Evolutionary conservation across 2,329 filamentous ascomycete genomes (phyloP), one percentile per base, ranked within the genome.

Genomic region (Fusarium papillatum): DNA sequence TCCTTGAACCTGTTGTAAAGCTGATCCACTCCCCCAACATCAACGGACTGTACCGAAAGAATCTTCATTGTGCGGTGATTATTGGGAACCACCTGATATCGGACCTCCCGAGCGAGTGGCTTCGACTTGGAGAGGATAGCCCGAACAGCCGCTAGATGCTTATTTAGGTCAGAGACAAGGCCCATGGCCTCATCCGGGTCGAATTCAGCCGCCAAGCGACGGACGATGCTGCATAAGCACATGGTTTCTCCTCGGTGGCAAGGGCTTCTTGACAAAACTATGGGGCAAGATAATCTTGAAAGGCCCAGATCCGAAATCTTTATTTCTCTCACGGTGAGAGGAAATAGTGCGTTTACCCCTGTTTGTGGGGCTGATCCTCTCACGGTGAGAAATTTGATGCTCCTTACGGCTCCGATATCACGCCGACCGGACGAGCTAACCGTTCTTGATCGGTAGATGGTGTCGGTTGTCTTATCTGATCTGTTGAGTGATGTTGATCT

Each of bases 31-130:
- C 46, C 69, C 1, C 61, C 34, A 2, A 71, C 64, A 24, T 80
- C 76, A 7, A 78, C 63, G 0, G 76, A 66, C 2, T 72, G 74
- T 0, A 81, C 68, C 3, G 76, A 76, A 5, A 82, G n/a, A 0
- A 80, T 81, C 70, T 82, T 84, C 39, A 68, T 76, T 1, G 81
- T 83, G 4, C 81, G 79, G 59, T 82, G 79, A 34, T 81, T 83
- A 60, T 75, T 82, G 0, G 81, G 77, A 14, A 77, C 76, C 50
- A 84, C 74, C 57, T 78, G 79, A 64, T 81, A 84, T 7, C 79
- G 79, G 16, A 82, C 77, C 50, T 82, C 77, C 50, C 80, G 81
- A 9, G 79, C 69, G 53, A 80, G 73, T 24, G 76, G 59, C 65
- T 81, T 82, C 31, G 81, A 82, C 70, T 76, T 77, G 7, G 77